Conservation (phyloP, 1,139 yeast genomes). For the Suhomyces anneliseae region DNA sequence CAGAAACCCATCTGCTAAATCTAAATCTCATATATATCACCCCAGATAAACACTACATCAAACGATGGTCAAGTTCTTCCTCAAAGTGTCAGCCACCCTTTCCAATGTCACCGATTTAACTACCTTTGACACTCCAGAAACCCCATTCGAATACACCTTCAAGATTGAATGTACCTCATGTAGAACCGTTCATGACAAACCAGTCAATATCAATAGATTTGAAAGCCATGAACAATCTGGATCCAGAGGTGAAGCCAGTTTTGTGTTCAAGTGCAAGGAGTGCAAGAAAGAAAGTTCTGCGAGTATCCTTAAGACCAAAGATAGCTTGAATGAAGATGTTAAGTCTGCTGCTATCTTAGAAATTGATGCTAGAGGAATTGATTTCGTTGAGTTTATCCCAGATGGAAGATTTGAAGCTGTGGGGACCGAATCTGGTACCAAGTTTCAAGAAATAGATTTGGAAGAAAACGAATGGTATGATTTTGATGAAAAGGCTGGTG, state of each 20-base stretch:
- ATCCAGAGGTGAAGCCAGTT: conserved; percentile 81
- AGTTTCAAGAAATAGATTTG: conserved; percentile 65
- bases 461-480: conserved; percentile 92
- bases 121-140: conserved; percentile 59
- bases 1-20: too few relatives aligned
- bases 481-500: conserved; percentile 81
- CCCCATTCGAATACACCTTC: conserved; percentile 76
- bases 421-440: conserved; percentile 53
- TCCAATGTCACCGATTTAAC: conserved; percentile 61
- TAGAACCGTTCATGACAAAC: conserved; percentile 73
- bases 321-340: conserved; percentile 27
- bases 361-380: conserved; percentile 86
- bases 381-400: conserved; percentile 66
- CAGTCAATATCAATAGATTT: conserved; percentile 67
- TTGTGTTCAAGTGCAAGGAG: conserved; percentile 71
- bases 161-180: conserved; percentile 75
- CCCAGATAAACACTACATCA: too few relatives aligned
- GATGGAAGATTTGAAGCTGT: conserved; percentile 65
- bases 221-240: conserved; percentile 64
- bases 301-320: conserved; percentile 35
- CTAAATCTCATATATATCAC: too few relatives aligned
- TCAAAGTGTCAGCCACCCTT: conserved; percentile 61
- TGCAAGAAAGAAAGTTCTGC: conserved; percentile 54
- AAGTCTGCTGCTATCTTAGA: conserved; percentile 52
- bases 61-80: conserved; percentile 41